These are phyloP conservation scores for Eremochloa ophiuroides DNA, from an alignment of 176 grass and related monocot species.

Conservation along the genomic window DNA sequence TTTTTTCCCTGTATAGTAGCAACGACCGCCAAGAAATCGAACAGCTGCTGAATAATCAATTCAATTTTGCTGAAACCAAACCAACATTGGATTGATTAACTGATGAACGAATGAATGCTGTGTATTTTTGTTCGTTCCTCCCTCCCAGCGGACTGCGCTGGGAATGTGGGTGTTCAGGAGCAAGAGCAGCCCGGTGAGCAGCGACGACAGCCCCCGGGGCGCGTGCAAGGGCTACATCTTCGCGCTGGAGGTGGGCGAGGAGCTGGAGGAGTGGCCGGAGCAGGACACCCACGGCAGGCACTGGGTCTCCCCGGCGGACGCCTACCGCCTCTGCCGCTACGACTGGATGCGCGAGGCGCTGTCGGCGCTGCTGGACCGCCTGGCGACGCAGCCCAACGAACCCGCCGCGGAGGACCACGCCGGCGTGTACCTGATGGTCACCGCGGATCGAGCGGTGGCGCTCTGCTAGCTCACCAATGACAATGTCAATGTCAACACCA, in stretches of 20 bases:
- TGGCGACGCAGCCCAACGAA: neutral
- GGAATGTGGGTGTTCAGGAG: slow-evolving; percentile 83
- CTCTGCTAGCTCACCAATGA: slow-evolving; percentile 34
- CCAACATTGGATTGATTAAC: neutral
- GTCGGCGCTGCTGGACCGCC: slow-evolving; percentile 37
- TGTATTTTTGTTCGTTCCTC: neutral
- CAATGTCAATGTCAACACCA: neutral
- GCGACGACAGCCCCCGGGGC: slow-evolving; percentile 47
- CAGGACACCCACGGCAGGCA: slow-evolving; percentile 55
- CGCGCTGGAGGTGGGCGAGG: slow-evolving; percentile 76
- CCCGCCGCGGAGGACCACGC: neutral
- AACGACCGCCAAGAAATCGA: neutral
- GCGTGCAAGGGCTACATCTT: slow-evolving; percentile 88
- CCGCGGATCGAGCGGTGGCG: slow-evolving; percentile 48
- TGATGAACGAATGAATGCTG: neutral
- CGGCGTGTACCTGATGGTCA: slow-evolving; percentile 43
- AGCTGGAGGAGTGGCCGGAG: slow-evolving; percentile 69
- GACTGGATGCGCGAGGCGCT: slow-evolving; percentile 97
- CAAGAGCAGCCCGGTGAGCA: slow-evolving; percentile 69
- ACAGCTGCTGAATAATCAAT: neutral
- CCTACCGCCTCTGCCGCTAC: slow-evolving; percentile 70
- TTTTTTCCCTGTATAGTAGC: too few relatives aligned
- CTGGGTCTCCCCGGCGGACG: slow-evolving; percentile 63
- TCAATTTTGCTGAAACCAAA: neutral
- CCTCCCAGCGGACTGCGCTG: slow-evolving; percentile 41